Conservation (phyloP, 2,329 filamentous ascomycete species). For the Ambrosiella xylebori region DNA sequence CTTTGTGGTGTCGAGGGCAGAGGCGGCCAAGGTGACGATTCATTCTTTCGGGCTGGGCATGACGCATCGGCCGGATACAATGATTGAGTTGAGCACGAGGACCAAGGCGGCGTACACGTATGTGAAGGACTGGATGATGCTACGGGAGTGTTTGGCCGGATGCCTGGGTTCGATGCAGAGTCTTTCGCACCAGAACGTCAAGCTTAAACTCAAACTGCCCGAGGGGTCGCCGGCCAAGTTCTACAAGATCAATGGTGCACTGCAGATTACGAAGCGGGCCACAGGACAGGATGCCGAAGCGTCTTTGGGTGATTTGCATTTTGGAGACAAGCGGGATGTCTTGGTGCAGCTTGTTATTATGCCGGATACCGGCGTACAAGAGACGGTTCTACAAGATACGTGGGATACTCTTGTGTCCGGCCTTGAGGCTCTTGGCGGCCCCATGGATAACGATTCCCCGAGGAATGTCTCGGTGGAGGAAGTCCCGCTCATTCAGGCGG, state of each 20-base stretch:
- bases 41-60: slow-evolving; percentile 92
- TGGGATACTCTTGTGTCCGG: slow-evolving; percentile 98
- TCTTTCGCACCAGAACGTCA: slow-evolving; percentile 95
- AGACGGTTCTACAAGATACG: slow-evolving; percentile 76
- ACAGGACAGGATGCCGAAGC: slow-evolving; percentile 90
- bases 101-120: slow-evolving; percentile 97
- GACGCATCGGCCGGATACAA: slow-evolving; percentile 95
- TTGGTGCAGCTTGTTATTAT: slow-evolving; percentile 86
- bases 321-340: slow-evolving; percentile 87
- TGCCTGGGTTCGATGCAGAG: slow-evolving; percentile 85
- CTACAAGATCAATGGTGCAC: slow-evolving; percentile 90
- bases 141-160: slow-evolving; percentile 85
- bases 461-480: slow-evolving; percentile 78
- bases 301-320: slow-evolving; percentile 75
- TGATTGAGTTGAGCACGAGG: slow-evolving; percentile 89
- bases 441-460: slow-evolving; percentile 71
- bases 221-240: slow-evolving; percentile 97
- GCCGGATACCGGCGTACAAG: slow-evolving; percentile 66
- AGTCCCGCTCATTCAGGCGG: slow-evolving; percentile 84
- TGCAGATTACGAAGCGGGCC: slow-evolving; percentile 91
- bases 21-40: slow-evolving; percentile 93
- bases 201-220: slow-evolving; percentile 80
- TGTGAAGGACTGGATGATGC: slow-evolving; percentile 99
- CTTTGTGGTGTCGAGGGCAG: slow-evolving; percentile 89
- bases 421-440: slow-evolving; percentile 77